Percentiles rank a stretch among this genome's conserved stretches.
phyloP scores from a whole-genome alignment of 352 stramenopile genomes.

The Phytophthora litchii region DNA sequence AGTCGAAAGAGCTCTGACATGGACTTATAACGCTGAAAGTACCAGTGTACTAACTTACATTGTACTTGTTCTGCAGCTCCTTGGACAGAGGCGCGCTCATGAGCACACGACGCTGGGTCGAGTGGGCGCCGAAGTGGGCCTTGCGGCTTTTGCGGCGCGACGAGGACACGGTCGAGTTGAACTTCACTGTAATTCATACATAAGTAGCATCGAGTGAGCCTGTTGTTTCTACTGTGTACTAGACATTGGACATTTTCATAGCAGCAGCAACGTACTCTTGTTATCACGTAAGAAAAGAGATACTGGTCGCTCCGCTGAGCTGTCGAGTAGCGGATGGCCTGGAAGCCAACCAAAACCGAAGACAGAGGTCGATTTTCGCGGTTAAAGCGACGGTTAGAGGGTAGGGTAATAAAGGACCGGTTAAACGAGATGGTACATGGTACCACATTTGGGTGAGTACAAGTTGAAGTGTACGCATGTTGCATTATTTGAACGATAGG shows the following conservation, averaged over 20 bases:
- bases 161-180: constrained; percentile 94
- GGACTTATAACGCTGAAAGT: constrained; percentile 90
- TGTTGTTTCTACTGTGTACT: neutral
- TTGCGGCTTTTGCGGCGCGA: constrained; percentile 99
- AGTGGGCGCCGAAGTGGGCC: constrained; percentile 99
- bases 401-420: constrained; percentile 13
- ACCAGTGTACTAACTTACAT: constrained; percentile 94
- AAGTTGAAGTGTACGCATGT: too few species aligned
- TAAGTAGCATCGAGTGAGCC: constrained; percentile 6
- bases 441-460: constrained; percentile 5
- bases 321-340: neutral
- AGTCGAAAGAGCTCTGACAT: constrained; percentile 64
- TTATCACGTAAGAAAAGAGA: constrained; percentile 89
- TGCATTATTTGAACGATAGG: constrained; percentile 1
- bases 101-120: constrained; percentile 94
- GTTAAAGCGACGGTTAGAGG: constrained; percentile 28
- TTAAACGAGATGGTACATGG: constrained; percentile 12
- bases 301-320: constrained; percentile 43
- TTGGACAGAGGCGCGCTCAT: constrained; percentile 99
- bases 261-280: constrained; percentile 68
- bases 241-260: neutral
- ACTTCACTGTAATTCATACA: constrained; percentile 80
- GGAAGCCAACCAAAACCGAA: constrained; percentile 36
- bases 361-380: constrained; percentile 10
- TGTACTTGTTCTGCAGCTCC: constrained; percentile 99